Evolutionary conservation across 1,284 basidiomycete genomes (phyloP), one percentile per base, ranked within the genome.

Genomic region (Ustilago lituana): DNA sequence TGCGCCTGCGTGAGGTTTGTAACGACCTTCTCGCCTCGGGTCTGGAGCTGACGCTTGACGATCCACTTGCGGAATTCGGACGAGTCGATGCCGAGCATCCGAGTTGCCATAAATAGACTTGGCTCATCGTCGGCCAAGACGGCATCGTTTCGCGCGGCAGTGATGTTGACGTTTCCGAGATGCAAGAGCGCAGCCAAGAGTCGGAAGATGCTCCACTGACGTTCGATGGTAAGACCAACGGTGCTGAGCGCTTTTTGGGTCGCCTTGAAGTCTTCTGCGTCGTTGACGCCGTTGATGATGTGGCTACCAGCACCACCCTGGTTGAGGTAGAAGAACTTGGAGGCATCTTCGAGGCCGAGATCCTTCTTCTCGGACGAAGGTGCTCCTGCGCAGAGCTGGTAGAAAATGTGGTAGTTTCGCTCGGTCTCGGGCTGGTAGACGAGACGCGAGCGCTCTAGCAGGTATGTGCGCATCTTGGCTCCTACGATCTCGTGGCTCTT

Each of bases 51-150:
- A 84, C 94, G 97, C 86, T 98, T 98, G 84, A 97, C 85, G 2
- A 92, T 95, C 96, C 96, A 98, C 82, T 93, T 97, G 85, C 93
- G 97, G 87, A 98, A 98, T 48, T 98, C 95, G n/a, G 88, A 86
- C 15, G 91, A 85, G 57, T 92, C 90, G 48, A 99, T 88, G 15
- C 96, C 96, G 35, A 99, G 86, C 82, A 98, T 91, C 10, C 89
- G 88, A 3, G 93, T 93, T 14, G 94, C 90, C 45, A 93, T 84
- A 40, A 88, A 85, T 33, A 98, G 85, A 11, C 91, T 88, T 10
- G 91, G 83, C 81, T 98, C 95, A 53, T 89, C 88, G 76, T 95
- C 93, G 57, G 92, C 88, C 44, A 99, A 87, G 17, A 87, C 85
- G 1, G 94, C 90, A 76, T 98, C 96, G 41, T 87, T 91, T 38